Evolutionary conservation across 129 eudicot genomes (phyloP).

Genomic region (sunflower (Helianthus annuus)): DNA sequence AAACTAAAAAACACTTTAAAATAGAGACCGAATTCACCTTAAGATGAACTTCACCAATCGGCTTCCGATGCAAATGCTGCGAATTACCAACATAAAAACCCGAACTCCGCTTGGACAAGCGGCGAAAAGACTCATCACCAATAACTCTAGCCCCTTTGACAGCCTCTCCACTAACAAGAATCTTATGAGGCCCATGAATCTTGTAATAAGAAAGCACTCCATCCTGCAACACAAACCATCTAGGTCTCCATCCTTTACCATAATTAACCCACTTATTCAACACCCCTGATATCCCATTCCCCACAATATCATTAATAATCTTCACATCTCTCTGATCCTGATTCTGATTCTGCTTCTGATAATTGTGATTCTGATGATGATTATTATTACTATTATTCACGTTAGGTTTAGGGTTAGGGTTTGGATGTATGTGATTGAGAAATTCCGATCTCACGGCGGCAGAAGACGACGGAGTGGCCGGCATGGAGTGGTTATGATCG

Average conservation of each 20-base stretch:
- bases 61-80: conserved; percentile 34
- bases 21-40: conserved; percentile 47
- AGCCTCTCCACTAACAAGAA: conserved; percentile 52
- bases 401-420: not conserved
- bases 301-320: conserved; percentile 70
- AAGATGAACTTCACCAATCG: conserved; percentile 94
- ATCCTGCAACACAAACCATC: conserved; percentile 93
- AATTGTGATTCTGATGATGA: too few relatives aligned
- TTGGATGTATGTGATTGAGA: conserved; percentile 3
- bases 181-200: conserved; percentile 88
- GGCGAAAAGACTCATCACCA: conserved; percentile 71
- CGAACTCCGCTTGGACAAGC: conserved; percentile 40
- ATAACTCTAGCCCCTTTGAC: conserved; percentile 78
- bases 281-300: conserved; percentile 73
- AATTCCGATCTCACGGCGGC: conserved; percentile 25
- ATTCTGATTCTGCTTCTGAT: too few relatives aligned
- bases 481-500: conserved; percentile 28
- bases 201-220: conserved; percentile 89
- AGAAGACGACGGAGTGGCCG: conserved; percentile 35
- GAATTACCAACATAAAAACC: conserved; percentile 1
- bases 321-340: conserved; percentile 49
- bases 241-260: conserved; percentile 92
- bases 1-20: too few relatives aligned
- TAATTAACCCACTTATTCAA: conserved; percentile 93
- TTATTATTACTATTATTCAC: too few relatives aligned